Percentiles rank a stretch among this genome's conserved stretches.
phyloP scores from a whole-genome alignment of 2,329 filamentous ascomycete genomes.

The Ophiostoma pallidulum region DNA sequence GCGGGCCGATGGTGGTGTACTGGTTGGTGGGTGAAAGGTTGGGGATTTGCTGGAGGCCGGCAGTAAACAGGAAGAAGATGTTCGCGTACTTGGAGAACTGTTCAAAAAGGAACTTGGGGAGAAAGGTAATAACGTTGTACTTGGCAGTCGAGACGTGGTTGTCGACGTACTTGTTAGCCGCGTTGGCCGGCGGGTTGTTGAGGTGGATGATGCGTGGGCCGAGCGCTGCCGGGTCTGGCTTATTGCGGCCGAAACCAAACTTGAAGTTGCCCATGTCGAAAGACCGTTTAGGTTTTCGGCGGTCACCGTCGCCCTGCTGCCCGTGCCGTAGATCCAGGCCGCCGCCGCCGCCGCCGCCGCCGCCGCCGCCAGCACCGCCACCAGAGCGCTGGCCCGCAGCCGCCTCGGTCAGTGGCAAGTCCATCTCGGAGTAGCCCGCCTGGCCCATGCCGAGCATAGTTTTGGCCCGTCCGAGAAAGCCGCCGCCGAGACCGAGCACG shows the following conservation, averaged over 20 bases:
- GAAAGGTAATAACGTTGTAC: slow-evolving; percentile 86
- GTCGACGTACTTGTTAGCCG: slow-evolving; percentile 80
- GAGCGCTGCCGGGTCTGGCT: slow-evolving; percentile 80
- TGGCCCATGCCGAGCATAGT: slow-evolving; percentile 78
- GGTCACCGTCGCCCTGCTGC: slow-evolving; percentile 20
- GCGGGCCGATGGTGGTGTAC: slow-evolving; percentile 94
- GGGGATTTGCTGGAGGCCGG: slow-evolving; percentile 87
- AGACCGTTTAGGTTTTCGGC: slow-evolving; percentile 39
- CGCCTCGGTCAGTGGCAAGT: slow-evolving; percentile 82
- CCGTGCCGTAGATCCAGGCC: slow-evolving; percentile 28
- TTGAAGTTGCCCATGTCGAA: slow-evolving; percentile 73
- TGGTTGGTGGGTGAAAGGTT: slow-evolving; percentile 88
- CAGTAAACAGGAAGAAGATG: slow-evolving; percentile 97
- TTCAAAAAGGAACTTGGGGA: slow-evolving; percentile 95
- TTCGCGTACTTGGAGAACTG: slow-evolving; percentile 99
- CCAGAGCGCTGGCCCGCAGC: slow-evolving; percentile 24
- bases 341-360: slow-evolving; percentile 12
- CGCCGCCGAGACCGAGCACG: slow-evolving; percentile 76
- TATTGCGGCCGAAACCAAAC: slow-evolving; percentile 79
- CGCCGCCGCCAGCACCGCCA: slow-evolving; percentile 21
- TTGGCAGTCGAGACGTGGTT: slow-evolving; percentile 98
- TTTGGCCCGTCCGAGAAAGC: slow-evolving; percentile 78
- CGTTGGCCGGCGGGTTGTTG: slow-evolving; percentile 92
- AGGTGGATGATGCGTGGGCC: slow-evolving; percentile 89
- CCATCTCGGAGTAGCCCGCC: slow-evolving; percentile 90